Evolutionary conservation across 1,284 basidiomycete genomes (phyloP).

Genomic region (Athelia psychrophila): DNA sequence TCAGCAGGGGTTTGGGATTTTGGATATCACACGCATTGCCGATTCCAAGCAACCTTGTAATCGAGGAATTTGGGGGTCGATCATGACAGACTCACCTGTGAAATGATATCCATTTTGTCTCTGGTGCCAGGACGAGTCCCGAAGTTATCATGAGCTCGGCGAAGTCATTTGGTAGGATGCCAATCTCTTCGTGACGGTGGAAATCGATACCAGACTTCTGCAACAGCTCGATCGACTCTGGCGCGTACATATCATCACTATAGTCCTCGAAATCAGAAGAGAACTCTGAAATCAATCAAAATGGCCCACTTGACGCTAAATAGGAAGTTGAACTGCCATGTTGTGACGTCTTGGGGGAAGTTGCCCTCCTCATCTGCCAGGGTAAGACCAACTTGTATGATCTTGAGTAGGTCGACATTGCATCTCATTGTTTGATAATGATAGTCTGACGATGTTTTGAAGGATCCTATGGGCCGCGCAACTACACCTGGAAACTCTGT

Average conservation of each 20-base stretch:
- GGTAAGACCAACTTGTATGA: slow-evolving; percentile 97
- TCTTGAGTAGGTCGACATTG: slow-evolving; percentile 97
- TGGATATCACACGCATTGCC: no score
- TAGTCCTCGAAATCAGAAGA: slow-evolving; percentile 13
- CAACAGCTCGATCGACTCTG: slow-evolving; percentile 93
- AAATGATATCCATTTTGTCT: slow-evolving; percentile 97
- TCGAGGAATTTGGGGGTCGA: background rate
- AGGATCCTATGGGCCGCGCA: slow-evolving; percentile 93
- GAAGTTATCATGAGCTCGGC: slow-evolving; percentile 97
- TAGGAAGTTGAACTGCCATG: slow-evolving; percentile 99
- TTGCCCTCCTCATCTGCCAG: slow-evolving; percentile 93
- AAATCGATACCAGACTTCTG: slow-evolving; percentile 97
- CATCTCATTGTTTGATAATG: slow-evolving; percentile 99
- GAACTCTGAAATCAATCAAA: background rate
- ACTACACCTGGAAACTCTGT: slow-evolving; percentile 99
- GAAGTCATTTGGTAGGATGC: slow-evolving; percentile 93
- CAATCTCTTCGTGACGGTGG: slow-evolving; percentile 88
- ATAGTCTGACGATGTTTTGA: slow-evolving; percentile 97
- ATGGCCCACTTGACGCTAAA: slow-evolving; percentile 83
- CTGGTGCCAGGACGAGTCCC: slow-evolving; percentile 86
- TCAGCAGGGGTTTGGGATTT: background rate
- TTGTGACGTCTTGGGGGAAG: slow-evolving; percentile 84
- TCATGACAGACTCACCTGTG: slow-evolving; percentile 70
- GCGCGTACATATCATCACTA: slow-evolving; percentile 97
- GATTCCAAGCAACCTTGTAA: no score